Percentiles rank a stretch among this genome's conserved stretches.
Conservation (phyloP, 2,329 filamentous ascomycete genomes). For the Corynespora cassiicola region DNA sequence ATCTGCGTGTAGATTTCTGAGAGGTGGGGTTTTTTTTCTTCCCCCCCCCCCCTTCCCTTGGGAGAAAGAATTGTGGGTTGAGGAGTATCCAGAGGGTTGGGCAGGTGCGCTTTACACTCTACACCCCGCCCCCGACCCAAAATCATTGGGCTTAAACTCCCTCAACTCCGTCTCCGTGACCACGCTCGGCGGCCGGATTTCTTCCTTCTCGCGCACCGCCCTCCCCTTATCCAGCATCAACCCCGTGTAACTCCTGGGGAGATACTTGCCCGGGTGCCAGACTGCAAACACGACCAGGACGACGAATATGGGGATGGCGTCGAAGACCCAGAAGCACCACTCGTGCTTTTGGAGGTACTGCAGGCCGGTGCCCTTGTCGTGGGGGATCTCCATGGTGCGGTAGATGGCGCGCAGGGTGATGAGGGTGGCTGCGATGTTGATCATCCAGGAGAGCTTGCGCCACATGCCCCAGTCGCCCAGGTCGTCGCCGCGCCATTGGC, state of each 20-base stretch:
- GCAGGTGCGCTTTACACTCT: conserved; percentile 1
- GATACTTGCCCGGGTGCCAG: conserved; percentile 53
- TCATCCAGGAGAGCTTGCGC: conserved; percentile 41
- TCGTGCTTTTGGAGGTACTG: conserved; percentile 59
- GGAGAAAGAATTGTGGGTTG: no score
- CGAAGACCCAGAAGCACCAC: conserved; percentile 62
- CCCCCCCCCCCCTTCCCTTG: no score
- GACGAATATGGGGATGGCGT: conserved; percentile 56
- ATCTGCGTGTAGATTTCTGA: no score
- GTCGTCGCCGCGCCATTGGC: conserved; percentile 35
- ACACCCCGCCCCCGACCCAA: conserved; percentile 5
- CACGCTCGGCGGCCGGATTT: conserved; percentile 22
- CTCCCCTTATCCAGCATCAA: conserved; percentile 33
- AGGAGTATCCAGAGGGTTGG: no score
- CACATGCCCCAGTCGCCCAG: conserved; percentile 45
- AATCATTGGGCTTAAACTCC: conserved; percentile 11
- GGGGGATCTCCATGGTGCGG: conserved; percentile 60
- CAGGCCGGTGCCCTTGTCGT: conserved; percentile 52
- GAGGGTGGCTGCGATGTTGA: conserved; percentile 38
- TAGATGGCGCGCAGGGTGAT: conserved; percentile 59
- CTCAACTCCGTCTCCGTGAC: conserved; percentile 5
- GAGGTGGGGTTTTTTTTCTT: no score
- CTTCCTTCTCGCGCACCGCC: conserved; percentile 41
- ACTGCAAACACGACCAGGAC: conserved; percentile 58
- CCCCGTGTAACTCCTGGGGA: conserved; percentile 39